Base-by-base conservation (phyloP, 805 yeast species). In the Yamadazyma olivae region DNA sequence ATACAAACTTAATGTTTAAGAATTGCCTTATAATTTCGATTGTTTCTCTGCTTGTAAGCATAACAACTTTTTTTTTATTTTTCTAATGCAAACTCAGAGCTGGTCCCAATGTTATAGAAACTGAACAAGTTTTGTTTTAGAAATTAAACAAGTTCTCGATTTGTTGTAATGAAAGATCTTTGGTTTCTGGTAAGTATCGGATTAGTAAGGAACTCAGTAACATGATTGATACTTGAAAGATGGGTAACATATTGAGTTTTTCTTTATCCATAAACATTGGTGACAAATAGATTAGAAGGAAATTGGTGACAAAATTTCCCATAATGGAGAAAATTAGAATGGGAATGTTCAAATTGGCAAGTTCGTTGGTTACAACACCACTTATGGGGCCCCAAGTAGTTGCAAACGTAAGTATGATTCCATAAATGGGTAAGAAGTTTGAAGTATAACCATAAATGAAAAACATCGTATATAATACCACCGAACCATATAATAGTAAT, bases 301-400 rank as follows among this genome's bases (percentile, higher is more conserved):
- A 41, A 27, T 37, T 44, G 14, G 28, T 24, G 17, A 32, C 17
- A 21, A 37, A 41, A 33, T 44, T 44, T 4, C 34, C 28, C 14
- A 33, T 27, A 10, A 39, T 28, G 5, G 43, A 37, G 10, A 43
- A 12, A 3, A 38, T 32, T 16, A 48, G 20, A 26, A 56, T 45
- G 3, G 48, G 42, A 7, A 41, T 15, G 26, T 53, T 49, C 29
- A 50, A 44, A 30, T 56, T 56, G n/a, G 56, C 49, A 13, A 56
- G 27, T 9, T 48, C 46, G 36, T 48, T 53, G 35, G 49, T 48
- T 21, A 54, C 12, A 27, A 57, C 45, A 3, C 58, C 58, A 12
- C 52, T 41, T 16, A 60, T 44, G 3, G 66, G 64, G 4, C 67
- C 66, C 68, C 67, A 61, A 18, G 59, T 42, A 3, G 46, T 28